Percentiles rank a stretch among this genome's conserved stretches.
These are phyloP conservation scores for Penicillium sp. DNA, from an alignment of 2,329 filamentous ascomycete species.

Conservation along the genomic window DNA sequence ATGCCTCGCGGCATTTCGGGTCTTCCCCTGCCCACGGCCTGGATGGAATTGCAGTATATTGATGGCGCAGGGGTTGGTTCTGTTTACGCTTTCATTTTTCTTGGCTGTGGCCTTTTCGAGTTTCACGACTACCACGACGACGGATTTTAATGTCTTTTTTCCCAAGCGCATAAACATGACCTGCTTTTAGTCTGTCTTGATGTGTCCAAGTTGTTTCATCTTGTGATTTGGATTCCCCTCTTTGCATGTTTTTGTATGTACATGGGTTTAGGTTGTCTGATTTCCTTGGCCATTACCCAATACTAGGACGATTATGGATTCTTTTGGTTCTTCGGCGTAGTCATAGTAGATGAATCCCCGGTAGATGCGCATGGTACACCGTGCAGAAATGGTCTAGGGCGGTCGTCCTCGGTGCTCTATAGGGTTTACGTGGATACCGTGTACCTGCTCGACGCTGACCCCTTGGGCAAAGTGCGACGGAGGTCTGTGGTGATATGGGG, in stretches of 20 bases:
- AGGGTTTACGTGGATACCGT: background rate
- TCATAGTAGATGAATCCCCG: background rate
- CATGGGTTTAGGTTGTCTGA: slow-evolving; percentile 16
- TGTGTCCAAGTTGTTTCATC: slow-evolving; percentile 9
- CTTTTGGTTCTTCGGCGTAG: background rate
- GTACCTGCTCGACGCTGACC: background rate
- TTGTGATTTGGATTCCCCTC: slow-evolving; percentile 30
- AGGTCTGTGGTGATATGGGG: background rate
- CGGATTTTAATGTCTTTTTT: slow-evolving; percentile 14
- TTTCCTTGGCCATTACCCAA: slow-evolving; percentile 10
- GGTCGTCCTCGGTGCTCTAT: background rate
- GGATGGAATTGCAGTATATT: slow-evolving; percentile 24
- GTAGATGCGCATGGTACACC: background rate
- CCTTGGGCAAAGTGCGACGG: background rate
- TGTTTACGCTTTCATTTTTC: slow-evolving; percentile 7
- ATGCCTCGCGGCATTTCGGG: slow-evolving; percentile 23
- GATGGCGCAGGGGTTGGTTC: slow-evolving; percentile 21
- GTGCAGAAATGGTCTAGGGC: background rate
- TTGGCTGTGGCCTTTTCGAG: slow-evolving; percentile 2
- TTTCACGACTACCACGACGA: slow-evolving; percentile 18
- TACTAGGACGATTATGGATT: slow-evolving; percentile 12
- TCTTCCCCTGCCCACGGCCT: slow-evolving; percentile 1
- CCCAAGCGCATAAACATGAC: slow-evolving; percentile 17
- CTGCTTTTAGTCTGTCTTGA: background rate
- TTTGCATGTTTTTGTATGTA: slow-evolving; percentile 22